A percentile compares a stretch with the other conserved stretches of the same genome.
These are phyloP conservation scores for Tephrocybe rancida DNA, from an alignment of 768 basidiomycete species.

Conservation along the genomic window DNA sequence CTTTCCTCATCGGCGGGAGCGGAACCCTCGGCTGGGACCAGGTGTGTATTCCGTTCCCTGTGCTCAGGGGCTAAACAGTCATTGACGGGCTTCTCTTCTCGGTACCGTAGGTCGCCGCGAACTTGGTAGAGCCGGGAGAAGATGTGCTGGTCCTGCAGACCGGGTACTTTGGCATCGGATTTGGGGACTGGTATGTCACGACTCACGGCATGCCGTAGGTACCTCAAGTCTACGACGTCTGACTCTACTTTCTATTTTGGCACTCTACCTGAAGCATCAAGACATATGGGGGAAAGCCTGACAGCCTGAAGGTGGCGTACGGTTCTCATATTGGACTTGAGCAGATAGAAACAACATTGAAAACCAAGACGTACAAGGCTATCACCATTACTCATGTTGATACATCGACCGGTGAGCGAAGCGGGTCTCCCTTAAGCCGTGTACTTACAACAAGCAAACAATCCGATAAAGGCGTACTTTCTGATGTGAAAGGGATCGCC, in stretches of 20 bases:
- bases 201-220: slow-evolving; percentile 2
- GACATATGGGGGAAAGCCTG: slow-evolving; percentile 81
- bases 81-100: neutral
- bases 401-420: slow-evolving; percentile 66
- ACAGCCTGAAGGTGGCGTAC: slow-evolving; percentile 68
- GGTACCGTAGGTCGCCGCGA: slow-evolving; percentile 66
- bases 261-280: slow-evolving; percentile 2
- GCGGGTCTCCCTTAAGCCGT: neutral
- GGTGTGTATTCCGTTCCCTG: slow-evolving; percentile 33
- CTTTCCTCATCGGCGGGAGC: slow-evolving; percentile 84
- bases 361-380: slow-evolving; percentile 73
- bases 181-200: slow-evolving; percentile 68
- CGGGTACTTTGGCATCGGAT: slow-evolving; percentile 90
- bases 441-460: neutral
- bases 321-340: slow-evolving; percentile 60
- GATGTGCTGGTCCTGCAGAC: slow-evolving; percentile 77
- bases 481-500: slow-evolving; percentile 71
- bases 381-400: slow-evolving; percentile 91
- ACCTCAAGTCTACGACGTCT: slow-evolving; percentile 51
- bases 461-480: slow-evolving; percentile 64
- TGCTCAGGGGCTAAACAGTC: neutral
- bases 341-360: slow-evolving; percentile 64
- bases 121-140: slow-evolving; percentile 76
- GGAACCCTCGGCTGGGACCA: slow-evolving; percentile 94
- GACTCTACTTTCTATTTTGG: neutral